Base-by-base conservation (phyloP, 108 stramenopile genomes). In the Nitzschia palea region DNA sequence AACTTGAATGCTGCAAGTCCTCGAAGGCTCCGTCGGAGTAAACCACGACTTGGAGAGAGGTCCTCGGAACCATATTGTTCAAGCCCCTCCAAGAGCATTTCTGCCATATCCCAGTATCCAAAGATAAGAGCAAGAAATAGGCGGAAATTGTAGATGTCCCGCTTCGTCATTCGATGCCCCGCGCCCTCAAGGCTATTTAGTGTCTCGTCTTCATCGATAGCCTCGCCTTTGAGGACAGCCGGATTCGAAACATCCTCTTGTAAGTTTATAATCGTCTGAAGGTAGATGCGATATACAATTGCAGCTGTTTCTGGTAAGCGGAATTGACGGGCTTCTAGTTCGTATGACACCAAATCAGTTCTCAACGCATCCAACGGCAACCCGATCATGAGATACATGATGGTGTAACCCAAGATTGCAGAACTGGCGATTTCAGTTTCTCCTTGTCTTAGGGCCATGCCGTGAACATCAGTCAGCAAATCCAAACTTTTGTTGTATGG, bases 401-500 rank as follows among this genome's bases (percentile, higher is more conserved):
- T 54, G 25, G 65, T 6, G 44, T 80, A 80, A 4, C 43, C 29
- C 15, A 75, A 26, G 23, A 32, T 37, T 17, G 67, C 53, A 27
- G 36, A 32, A 30, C 25, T n/a, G 10, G 68, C 77, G 22, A 47
- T 23, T 28, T 66, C 55, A 4, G 63, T 68, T 0, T 60, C 55
- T 25, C 78, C 81, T 18, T 20, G 31, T 42, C 40, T 42, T 40
- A 79, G 23, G 14, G 51, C 62, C 14, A 65, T 53, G 0, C 50
- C 47, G 28, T 78, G 62, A 12, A 34, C 67, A 3, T 72, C 62
- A 44, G 76, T 23, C 25, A 73, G 52, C n/a, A 61, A 60, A 15
- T 82, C 77, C 36, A 82, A n/a, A 22, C 62, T 42, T 2, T 65
- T 50, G 53, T 76, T 64, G 20, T 75, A 28, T 10, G 81, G 77